Percentiles rank a stretch among this genome's conserved stretches.
phyloP scores from a whole-genome alignment of 148 eudicot genomes.

The Salicornia ramosissima region DNA sequence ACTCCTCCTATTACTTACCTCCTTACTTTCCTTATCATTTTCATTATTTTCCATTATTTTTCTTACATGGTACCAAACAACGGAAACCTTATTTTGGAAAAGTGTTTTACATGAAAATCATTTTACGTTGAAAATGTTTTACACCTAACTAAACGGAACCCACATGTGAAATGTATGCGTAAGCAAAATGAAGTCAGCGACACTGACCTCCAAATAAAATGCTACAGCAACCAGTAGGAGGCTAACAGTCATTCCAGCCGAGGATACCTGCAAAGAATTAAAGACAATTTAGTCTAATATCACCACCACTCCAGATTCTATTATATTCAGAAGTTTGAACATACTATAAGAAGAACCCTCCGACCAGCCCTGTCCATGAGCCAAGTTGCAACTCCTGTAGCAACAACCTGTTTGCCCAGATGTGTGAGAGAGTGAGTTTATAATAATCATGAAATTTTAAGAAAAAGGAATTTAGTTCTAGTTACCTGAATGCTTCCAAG shows the following conservation, averaged over 20 bases:
- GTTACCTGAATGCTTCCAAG: conserved; percentile 77
- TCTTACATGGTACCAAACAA: no score
- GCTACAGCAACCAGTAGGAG: conserved; percentile 56
- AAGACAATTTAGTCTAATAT: not conserved
- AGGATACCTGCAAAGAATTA: conserved; percentile 43
- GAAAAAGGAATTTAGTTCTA: not conserved
- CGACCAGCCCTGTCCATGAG: conserved; percentile 87
- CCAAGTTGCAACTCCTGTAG: conserved; percentile 67
- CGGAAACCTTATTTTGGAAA: no score
- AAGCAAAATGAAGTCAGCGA: not conserved
- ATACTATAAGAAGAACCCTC: conserved; percentile 60
- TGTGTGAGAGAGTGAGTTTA: conserved; percentile 1
- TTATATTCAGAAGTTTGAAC: conserved; percentile 12
- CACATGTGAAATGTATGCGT: not conserved
- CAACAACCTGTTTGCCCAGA: conserved; percentile 51
- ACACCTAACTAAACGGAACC: no score
- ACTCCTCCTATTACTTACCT: no score
- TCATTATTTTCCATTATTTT: no score
- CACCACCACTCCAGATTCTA: not conserved
- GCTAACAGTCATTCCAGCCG: conserved; percentile 57
- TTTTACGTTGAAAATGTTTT: no score
- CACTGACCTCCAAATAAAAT: conserved; percentile 64
- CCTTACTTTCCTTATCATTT: no score
- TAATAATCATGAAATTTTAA: not conserved
- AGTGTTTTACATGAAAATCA: no score